Percentiles rank a stretch among this genome's conserved stretches.
Evolutionary conservation across 768 basidiomycete species (phyloP).

Genomic region (Agaricus subrufescens): DNA sequence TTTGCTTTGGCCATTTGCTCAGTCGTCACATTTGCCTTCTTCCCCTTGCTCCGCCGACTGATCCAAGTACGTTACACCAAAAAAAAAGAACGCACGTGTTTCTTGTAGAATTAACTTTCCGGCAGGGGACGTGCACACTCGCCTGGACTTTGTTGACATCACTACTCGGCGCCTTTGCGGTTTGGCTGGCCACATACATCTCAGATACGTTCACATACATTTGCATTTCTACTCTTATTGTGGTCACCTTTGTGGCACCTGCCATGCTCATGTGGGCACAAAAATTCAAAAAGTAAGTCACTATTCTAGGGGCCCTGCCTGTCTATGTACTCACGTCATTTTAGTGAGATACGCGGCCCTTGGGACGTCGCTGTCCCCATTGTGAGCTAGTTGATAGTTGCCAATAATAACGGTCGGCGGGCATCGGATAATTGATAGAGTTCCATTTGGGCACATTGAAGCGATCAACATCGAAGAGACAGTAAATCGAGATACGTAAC

Average conservation of each 20-base stretch:
- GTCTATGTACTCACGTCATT: conserved; percentile 12
- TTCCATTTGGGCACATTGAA: not conserved
- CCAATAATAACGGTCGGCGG: not conserved
- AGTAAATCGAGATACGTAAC: conserved; percentile 3
- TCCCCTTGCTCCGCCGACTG: conserved; percentile 72
- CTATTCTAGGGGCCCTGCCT: conserved; percentile 12
- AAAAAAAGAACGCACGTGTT: conserved; percentile 2
- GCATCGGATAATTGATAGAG: not conserved
- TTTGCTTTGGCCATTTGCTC: conserved; percentile 87
- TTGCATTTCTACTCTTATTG: conserved; percentile 42
- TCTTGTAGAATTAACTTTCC: not conserved
- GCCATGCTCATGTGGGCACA: conserved; percentile 80
- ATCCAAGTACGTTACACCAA: conserved; percentile 47
- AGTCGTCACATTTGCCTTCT: conserved; percentile 78
- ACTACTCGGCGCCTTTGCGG: conserved; percentile 41
- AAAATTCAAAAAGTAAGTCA: conserved; percentile 76
- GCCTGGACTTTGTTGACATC: conserved; percentile 53
- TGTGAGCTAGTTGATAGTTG: conserved; percentile 1
- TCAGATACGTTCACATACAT: conserved; percentile 54
- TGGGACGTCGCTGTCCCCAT: conserved; percentile 60
- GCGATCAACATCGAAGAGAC: not conserved
- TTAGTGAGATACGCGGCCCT: conserved; percentile 81
- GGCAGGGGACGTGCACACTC: conserved; percentile 41
- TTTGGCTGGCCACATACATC: conserved; percentile 47
- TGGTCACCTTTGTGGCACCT: conserved; percentile 70